Base-by-base conservation (phyloP, 176 grass and related monocot species). In the Carex scoparia region DNA sequence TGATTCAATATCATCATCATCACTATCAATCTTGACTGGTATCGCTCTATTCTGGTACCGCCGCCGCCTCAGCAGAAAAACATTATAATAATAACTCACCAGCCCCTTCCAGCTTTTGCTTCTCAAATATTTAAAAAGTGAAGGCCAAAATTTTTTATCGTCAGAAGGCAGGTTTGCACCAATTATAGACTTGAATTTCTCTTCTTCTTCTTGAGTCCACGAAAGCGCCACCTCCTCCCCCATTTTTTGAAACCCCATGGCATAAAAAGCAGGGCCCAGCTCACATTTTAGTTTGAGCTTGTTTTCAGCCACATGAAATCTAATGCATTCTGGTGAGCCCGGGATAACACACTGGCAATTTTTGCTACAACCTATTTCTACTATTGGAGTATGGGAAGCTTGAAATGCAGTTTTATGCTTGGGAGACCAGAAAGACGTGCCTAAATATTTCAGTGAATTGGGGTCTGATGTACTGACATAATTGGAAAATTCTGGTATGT, bases 181-280 rank as follows among this genome's bases (percentile, higher is more conserved):
- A 51, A 88, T 82, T 66, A 87, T 64, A 28, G 87, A 80, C 86
- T 88, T 94, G 79, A 94, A 98, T 72, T 87, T 90, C 79, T 71
- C 61, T 71, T 93, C 89, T 90, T 93, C 91, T 63, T 91, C 80
- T 66, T 87, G 81, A 11, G 89, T 93, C 92, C 95, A 94, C 32
- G 92, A 94, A 90, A 94, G 95, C 27, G 91, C 84, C 86, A 94
- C 81, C 80, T 93, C 95, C 85, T 98, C 95, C 54, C 95, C 95
- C 92, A 98, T 93, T 70, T 68, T 65, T 79, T 94, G 53, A 42
- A 94, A 98, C 56, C 88, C 92, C 95, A 92, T 94, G 5, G 28
- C 66, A 86, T 91, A 88, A 76, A 98, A 98, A 38, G 80, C 18
- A 82, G 84, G 84, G 11, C 87, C 90, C 27, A 94, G 76, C 65